phyloP scores from a whole-genome alignment of 2,329 filamentous ascomycete species.

The Colletotrichum destructivum region DNA sequence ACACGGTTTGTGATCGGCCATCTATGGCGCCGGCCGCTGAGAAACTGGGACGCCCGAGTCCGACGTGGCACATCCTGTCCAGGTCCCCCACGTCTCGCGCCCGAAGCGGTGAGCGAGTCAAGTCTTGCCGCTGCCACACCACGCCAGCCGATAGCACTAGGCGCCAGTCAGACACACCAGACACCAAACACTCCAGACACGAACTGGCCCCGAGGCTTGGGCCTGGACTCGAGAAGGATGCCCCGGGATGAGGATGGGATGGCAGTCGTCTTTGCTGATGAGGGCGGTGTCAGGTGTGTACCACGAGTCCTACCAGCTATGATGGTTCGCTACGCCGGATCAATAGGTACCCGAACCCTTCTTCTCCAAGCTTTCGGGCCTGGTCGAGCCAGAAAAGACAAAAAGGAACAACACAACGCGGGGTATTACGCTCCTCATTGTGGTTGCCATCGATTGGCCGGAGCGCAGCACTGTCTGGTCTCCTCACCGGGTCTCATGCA shows the following conservation, averaged over 20 bases:
- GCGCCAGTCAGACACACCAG: conserved; percentile 3
- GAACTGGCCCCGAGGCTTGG: conserved; percentile 15
- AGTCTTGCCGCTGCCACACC: conserved; percentile 22
- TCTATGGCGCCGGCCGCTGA: conserved; percentile 12
- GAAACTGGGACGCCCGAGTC: conserved; percentile 9
- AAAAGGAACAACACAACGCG: conserved; percentile 18
- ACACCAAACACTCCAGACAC: conserved; percentile 10
- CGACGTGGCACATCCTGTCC: not conserved
- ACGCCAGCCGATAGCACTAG: conserved; percentile 27
- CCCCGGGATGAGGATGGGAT: conserved; percentile 27
- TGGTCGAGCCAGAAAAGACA: not conserved
- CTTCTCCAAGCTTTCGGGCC: not conserved
- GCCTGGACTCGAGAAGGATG: conserved; percentile 24
- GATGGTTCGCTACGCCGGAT: conserved; percentile 24
- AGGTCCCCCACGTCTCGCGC: conserved; percentile 20
- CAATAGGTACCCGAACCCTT: conserved; percentile 6
- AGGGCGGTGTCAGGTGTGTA: conserved; percentile 3
- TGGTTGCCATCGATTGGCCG: conserved; percentile 38
- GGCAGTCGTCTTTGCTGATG: conserved; percentile 9
- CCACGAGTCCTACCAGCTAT: conserved; percentile 6
- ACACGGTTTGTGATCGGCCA: conserved; percentile 20
- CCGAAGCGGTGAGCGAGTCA: conserved; percentile 44
- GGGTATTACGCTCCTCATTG: conserved; percentile 31
- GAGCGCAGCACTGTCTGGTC: conserved; percentile 1
- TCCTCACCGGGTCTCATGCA: conserved; percentile 38